A percentile compares a stretch with the other conserved stretches of the same genome.
Conservation (phyloP, 2,329 filamentous ascomycete genomes). For the Tolypocladium pustulatum region DNA sequence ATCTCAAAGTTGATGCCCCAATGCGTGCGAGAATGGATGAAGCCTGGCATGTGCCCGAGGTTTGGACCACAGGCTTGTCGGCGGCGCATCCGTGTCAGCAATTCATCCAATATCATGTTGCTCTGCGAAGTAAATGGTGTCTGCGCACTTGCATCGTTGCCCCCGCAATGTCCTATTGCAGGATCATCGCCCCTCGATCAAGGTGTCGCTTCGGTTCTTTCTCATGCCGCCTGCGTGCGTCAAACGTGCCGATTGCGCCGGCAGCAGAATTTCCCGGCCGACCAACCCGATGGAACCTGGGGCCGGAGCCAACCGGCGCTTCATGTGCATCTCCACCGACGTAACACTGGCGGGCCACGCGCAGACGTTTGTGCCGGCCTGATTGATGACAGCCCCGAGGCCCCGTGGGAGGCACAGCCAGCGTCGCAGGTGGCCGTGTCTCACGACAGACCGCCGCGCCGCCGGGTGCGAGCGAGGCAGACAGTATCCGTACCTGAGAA, state of each 20-base stretch:
- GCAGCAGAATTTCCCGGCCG: neutral
- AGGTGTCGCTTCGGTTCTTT: neutral
- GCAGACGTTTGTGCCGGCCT: neutral
- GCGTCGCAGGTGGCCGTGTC: neutral
- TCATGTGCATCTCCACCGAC: neutral
- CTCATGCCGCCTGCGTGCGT: neutral
- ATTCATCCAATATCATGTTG: neutral
- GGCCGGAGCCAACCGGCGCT: neutral
- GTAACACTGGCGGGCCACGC: neutral
- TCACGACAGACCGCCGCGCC: neutral
- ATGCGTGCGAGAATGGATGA: neutral
- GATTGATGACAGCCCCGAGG: neutral
- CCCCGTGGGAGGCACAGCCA: neutral
- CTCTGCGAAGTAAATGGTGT: neutral
- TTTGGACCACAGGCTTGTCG: neutral
- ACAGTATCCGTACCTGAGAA: neutral
- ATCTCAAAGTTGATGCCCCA: neutral
- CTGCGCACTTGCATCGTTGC: neutral
- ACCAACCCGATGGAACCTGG: neutral
- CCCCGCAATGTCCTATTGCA: neutral
- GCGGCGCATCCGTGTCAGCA: neutral
- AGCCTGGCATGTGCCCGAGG: neutral
- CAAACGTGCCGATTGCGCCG: neutral
- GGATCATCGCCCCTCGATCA: neutral
- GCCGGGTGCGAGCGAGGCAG: neutral